Evolutionary conservation across 1,284 basidiomycete genomes (phyloP), one percentile per base, ranked within the genome.

Genomic region (Tremellales sp.): DNA sequence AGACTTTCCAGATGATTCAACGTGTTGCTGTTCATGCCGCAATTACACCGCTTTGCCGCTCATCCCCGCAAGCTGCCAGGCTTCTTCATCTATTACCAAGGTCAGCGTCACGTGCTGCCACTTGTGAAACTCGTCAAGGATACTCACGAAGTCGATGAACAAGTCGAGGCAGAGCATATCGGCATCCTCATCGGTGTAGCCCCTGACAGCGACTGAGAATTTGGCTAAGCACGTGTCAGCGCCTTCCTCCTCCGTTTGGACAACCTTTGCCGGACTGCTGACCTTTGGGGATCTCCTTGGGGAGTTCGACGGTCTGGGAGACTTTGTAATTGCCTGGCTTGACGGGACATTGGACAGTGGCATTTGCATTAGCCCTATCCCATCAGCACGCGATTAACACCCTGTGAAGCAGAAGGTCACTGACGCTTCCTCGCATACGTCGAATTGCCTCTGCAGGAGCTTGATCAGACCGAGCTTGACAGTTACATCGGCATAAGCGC

Each of bases 401-500:
- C 23, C 12, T 24, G 35, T 21, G 41, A 31, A 33, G 39, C 2
- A 11, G 19, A 51, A 12, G 40, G 2, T 6, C 4, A 83, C 89
- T 70, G 76, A 93, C 89, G 91, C 89, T 74, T 96, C 91, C 52
- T 92, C 81, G 68, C 92, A 96, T 43, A 94, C 74, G 61, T 96
- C 88, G 61, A 96, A 92, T 17, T 67, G 72, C 76, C 89, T 93
- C 42, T 80, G 75, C 19, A 96, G 74, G 10, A 96, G 69, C 77
- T 89, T 92, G 71, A 96, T 83, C 15, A 87, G 75, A 25, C 92
- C 92, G 35, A 96, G 79, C 73, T 94, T 96, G 53, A 96, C 91
- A 1, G 76, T 75, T 2, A 96, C 89, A 58, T 92, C 83, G 10
- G 86, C 91, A 62, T 82, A 87, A 26, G 92, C 87, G n/a, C 92